Base-by-base conservation (phyloP, 2,329 filamentous ascomycete species). In the Monosporascus sp. region DNA sequence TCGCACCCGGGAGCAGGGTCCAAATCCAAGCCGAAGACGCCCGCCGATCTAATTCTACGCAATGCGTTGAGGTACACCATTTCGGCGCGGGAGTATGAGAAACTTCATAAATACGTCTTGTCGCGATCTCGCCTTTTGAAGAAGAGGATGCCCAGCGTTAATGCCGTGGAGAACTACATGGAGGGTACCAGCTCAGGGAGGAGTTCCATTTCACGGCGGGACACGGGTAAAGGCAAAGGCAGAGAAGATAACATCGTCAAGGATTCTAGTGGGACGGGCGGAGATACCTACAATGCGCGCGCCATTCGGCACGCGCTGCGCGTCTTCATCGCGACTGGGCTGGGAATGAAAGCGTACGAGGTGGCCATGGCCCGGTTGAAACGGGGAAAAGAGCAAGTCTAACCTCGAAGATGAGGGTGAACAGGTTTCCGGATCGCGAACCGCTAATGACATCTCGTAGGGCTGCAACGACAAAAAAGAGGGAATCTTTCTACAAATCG, bases 51-150 rank as follows among this genome's bases (percentile, higher is more conserved):
- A 5, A 79, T 95, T 57, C 79, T 95, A 52, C 89, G 89, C 70
- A 95, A 94, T 70, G 86, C 90, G 44, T 78, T 97, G 54, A 86
- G 91, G 60, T 92, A 96, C 72, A 94, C 89, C 53, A 90, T 92
- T 66, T 87, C 84, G 6, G 85, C 90, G 42, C 84, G 86, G 69
- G 92, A 97, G 70, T 97, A 97, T 71, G 86, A 89, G 60, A 75
- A 86, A 1, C 81, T 97, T 18, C 90, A 96, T 70, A 86, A 87
- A 65, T 91, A 92, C 66, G 80, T 96, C 50, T 79, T 94, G 49
- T 90, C 89, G 55, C 84, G 86, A 47, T 86, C 89, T 45, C 77
- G 77, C 50, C 68, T 80, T 6, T 70, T 87, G 37, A 77, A 77
- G 50, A 74, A 76, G 57, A 74, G 77, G 27, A 76, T 79, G 6